phyloP scores from a whole-genome alignment of 441 rosid species.

The Aquilaria agallochum region DNA sequence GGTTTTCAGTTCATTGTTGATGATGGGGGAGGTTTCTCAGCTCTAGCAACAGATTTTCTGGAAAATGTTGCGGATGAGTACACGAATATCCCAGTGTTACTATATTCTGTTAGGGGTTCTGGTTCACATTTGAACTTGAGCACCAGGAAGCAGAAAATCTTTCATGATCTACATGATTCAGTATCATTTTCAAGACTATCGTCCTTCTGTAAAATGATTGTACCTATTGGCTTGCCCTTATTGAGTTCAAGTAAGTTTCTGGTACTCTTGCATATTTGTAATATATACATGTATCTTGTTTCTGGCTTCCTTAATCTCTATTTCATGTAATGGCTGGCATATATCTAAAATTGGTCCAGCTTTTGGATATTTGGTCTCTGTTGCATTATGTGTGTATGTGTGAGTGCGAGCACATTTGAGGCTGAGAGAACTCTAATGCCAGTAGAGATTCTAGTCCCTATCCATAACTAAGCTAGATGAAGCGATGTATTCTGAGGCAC shows the following conservation, averaged over 20 bases:
- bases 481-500: no score
- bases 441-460: no score
- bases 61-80: slow-evolving; percentile 87
- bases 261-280: slow-evolving; percentile 1
- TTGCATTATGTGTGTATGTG: no score
- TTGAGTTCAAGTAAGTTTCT: slow-evolving; percentile 53
- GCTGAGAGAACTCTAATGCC: no score
- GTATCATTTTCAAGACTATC: slow-evolving; percentile 72
- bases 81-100: slow-evolving; percentile 60
- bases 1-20: slow-evolving; percentile 91
- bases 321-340: neutral
- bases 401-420: no score
- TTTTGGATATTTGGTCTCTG: neutral
- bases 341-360: neutral
- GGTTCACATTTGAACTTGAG: slow-evolving; percentile 35
- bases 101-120: slow-evolving; percentile 65
- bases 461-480: no score
- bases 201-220: slow-evolving; percentile 59
- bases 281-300: no score
- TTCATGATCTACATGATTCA: slow-evolving; percentile 71
- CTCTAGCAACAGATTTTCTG: slow-evolving; percentile 71
- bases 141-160: slow-evolving; percentile 45
- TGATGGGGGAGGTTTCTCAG: slow-evolving; percentile 82
- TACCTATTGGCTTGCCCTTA: slow-evolving; percentile 76
- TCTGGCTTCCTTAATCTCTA: neutral